Base-by-base conservation (phyloP, 2,329 filamentous ascomycete species). In the Pestalotiopsis sp. region DNA sequence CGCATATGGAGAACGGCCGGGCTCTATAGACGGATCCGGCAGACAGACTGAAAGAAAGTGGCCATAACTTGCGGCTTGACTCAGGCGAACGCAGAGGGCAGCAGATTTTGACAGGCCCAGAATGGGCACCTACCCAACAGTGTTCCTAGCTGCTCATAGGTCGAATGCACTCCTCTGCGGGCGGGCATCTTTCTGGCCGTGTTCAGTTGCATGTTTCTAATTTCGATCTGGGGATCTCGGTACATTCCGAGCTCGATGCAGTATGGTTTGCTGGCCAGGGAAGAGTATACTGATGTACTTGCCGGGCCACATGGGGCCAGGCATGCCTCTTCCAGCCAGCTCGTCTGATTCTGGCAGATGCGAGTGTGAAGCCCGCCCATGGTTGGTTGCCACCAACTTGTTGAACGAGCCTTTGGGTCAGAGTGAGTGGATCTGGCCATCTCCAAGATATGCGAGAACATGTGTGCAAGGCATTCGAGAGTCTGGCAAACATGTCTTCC, bases 21-120 rank as follows among this genome's bases (percentile, higher is more conserved):
- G 45, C 65, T 27, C 52, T 69, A 74, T 72, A 73, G 73, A 76
- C 76, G 76, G 73, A 71, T 78, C 72, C 76, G 75, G 76, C 76
- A 76, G 27, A 38, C n/a, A n/a, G 52, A 13, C 23, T 64, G 38
- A 45, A 64, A 64, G 61, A 57, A 23, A 23, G 49, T 65, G 25
- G 17, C n/a, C 36, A 23, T 45, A 25, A 45, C 4, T 55, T 57
- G 25, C n/a, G n/a, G 63, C 23, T 25, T 49, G 63, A 55, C 63
- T 65, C 63, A 65, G 57, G 63, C 45, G 63, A 55, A 65, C 49
- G 63, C 63, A 57, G 45, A 9, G 63, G 25, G 14, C 49, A 52
- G 17, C 17, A 64, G 25, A 31, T 6, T n/a, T n/a, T 27, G 41
- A 31, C 41, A 25, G 23, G 62, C 62, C 45, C 45, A 52, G 45